Conservation (phyloP, 2,329 filamentous ascomycete species). For the Botrytis deweyae region DNA sequence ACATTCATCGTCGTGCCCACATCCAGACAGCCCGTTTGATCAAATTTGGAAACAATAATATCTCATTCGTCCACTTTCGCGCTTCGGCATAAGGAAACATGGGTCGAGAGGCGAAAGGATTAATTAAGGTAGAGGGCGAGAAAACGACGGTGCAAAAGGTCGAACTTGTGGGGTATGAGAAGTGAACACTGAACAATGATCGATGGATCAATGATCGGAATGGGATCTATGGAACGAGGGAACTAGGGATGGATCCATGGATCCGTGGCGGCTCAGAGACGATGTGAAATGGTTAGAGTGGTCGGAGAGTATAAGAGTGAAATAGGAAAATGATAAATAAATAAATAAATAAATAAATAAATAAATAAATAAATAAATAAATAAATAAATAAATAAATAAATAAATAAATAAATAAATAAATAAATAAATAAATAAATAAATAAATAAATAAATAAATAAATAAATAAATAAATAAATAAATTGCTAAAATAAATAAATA, state of each 20-base stretch:
- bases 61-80: neutral
- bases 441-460: too few species aligned
- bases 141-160: conserved; percentile 4
- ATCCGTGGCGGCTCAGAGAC: conserved; percentile 5
- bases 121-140: neutral
- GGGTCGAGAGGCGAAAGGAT: neutral
- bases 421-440: too few species aligned
- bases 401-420: neutral
- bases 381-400: too few species aligned
- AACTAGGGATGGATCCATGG: neutral
- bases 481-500: neutral
- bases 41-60: neutral
- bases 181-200: neutral
- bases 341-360: too few species aligned
- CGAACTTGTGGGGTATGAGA: conserved; percentile 34
- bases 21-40: neutral
- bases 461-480: too few species aligned
- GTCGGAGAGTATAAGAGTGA: too few species aligned
- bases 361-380: too few species aligned
- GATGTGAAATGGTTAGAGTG: neutral
- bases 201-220: neutral
- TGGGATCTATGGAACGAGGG: neutral
- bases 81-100: conserved; percentile 13
- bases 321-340: too few species aligned
- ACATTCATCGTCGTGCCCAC: neutral